Evolutionary conservation across 2,329 filamentous ascomycete genomes (phyloP), one percentile per base, ranked within the genome.

Genomic region (Amphichorda felina): DNA sequence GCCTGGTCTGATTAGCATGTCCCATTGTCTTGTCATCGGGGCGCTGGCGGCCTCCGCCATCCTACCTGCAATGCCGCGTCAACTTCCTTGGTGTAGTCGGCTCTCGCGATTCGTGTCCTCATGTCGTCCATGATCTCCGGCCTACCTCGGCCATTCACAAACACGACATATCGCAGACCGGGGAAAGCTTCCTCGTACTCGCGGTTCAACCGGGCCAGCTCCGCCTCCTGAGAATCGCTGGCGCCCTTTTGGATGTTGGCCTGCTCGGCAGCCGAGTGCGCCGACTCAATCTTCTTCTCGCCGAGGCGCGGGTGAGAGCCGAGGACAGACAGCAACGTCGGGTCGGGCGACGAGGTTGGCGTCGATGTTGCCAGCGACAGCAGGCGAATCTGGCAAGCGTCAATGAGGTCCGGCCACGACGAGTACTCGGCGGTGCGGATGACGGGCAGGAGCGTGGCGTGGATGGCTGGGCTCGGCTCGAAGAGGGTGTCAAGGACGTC

Each of bases 161-260:
- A 95, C 14, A 89, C 83, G 50, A 94, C 85, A 63, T 93, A 95
- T 57, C 81, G 70, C 51, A 95, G 55, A 0, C 88, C 85, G 0
- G 86, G 85, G 55, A 89, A 94, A 38, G 49, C 68, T n/a, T 62
- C 63, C 56, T 94, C 88, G 52, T 94, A 95, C 56, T 83, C 74
- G 9, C 57, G 58, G 51, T 95, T 95, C 47, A 94, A 57, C 21
- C 50, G 52, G 6, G 61, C 66, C 41, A 94, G 57, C 49, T 82
- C 75, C 31, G 73, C 71, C 14, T 60, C 63, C n/a, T 63, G 63
- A 0, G 63, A 6, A 24, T 10, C 9, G 30, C 25, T 30, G 11
- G 29, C 8, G 13, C 24, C 28, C 14, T 30, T 29, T 38, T 80
- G 72, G 41, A 95, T 57, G 48, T 82, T 77, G 14, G 81, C 82